A percentile compares a stretch with the other conserved stretches of the same genome.
These are phyloP conservation scores for Aspergillus nomiae DNA, from an alignment of 2,329 filamentous ascomycete species.

Conservation along the genomic window DNA sequence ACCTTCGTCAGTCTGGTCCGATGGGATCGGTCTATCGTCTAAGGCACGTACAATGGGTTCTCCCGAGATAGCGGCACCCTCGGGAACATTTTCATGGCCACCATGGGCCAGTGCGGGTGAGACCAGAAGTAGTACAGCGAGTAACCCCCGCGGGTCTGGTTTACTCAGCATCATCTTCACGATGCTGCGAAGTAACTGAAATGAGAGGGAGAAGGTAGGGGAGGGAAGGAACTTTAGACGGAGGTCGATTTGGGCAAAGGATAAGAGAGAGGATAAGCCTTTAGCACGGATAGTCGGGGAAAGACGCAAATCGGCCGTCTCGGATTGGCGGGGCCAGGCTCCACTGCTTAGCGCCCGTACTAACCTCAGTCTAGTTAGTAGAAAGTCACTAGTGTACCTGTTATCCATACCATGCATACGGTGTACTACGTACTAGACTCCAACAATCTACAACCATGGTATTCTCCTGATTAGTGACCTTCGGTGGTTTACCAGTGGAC, in stretches of 20 bases:
- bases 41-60: conserved; percentile 68
- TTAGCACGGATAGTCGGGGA: neutral
- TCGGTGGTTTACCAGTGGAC: neutral
- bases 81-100: conserved; percentile 62
- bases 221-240: neutral
- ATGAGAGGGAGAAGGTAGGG: conserved; percentile 2
- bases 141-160: conserved; percentile 20
- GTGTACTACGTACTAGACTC: neutral
- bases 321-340: conserved; percentile 15
- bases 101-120: conserved; percentile 50
- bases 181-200: conserved; percentile 3
- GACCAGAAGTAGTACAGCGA: conserved; percentile 30
- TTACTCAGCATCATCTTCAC: conserved; percentile 20
- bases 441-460: neutral
- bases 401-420: too few species aligned
- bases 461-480: neutral
- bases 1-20: conserved; percentile 9
- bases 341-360: neutral
- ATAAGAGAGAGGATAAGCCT: neutral
- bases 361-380: neutral
- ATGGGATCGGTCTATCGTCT: neutral
- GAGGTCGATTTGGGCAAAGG: neutral
- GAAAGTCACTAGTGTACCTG: neutral
- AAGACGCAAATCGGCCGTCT: conserved; percentile 8
- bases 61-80: conserved; percentile 68